Conservation (phyloP, 1,284 basidiomycete species). For the Earliella scabrosa region DNA sequence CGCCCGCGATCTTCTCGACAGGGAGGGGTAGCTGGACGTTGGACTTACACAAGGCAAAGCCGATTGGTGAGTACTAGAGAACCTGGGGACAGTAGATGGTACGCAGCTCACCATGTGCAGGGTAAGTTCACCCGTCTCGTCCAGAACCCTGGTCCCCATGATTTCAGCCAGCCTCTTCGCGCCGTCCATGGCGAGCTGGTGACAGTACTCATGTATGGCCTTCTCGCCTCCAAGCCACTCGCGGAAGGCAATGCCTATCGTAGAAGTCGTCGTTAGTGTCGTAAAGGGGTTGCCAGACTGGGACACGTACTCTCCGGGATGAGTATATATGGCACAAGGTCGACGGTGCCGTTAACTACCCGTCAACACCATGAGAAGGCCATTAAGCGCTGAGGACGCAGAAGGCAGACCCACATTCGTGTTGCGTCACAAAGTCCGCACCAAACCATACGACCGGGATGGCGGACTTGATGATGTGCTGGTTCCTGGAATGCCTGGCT, state of each 20-base stretch:
- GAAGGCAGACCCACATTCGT: slow-evolving; percentile 65
- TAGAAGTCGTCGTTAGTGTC: not conserved
- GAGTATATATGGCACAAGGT: slow-evolving; percentile 58
- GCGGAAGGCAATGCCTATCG: slow-evolving; percentile 75
- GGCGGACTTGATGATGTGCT: slow-evolving; percentile 74
- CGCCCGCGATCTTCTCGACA: slow-evolving; percentile 20
- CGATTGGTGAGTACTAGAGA: too few species aligned
- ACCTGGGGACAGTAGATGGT: too few species aligned
- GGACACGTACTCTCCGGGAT: slow-evolving; percentile 51
- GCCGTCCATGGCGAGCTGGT: slow-evolving; percentile 73
- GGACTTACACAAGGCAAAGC: too few species aligned
- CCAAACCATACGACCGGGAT: slow-evolving; percentile 81
- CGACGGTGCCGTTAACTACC: slow-evolving; percentile 70
- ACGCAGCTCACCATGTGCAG: slow-evolving; percentile 85
- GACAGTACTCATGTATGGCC: slow-evolving; percentile 78
- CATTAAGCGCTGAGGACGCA: not conserved
- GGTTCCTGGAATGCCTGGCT: slow-evolving; percentile 69
- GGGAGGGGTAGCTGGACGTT: slow-evolving; percentile 34
- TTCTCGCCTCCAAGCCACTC: slow-evolving; percentile 84
- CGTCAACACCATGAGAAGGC: not conserved
- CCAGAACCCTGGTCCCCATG: slow-evolving; percentile 69
- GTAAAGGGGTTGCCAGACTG: not conserved
- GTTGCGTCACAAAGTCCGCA: slow-evolving; percentile 60
- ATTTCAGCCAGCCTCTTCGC: slow-evolving; percentile 68
- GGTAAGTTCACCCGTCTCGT: slow-evolving; percentile 62